Evolutionary conservation across 2,329 filamentous ascomycete species (phyloP).

Genomic region (Penicillium hordei): DNA sequence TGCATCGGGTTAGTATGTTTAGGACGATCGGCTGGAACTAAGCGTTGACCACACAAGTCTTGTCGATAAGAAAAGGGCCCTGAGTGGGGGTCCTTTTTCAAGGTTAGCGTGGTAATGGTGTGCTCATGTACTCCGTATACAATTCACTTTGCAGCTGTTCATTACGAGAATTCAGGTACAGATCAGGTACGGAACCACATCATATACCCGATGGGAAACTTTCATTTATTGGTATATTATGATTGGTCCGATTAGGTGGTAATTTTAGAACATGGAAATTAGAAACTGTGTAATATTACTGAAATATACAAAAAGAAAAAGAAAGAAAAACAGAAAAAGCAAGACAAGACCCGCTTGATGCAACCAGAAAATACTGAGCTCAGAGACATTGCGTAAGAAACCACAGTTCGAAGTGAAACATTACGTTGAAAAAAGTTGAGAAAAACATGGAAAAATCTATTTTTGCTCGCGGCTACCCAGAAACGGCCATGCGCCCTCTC

Average conservation of each 20-base stretch:
- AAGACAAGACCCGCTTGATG: too few species aligned
- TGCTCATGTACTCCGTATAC: neutral
- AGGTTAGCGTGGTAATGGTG: slow-evolving; percentile 2
- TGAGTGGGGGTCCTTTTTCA: neutral
- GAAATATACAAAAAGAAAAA: neutral
- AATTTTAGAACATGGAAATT: neutral
- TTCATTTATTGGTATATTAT: neutral
- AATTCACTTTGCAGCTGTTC: neutral
- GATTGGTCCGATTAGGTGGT: neutral
- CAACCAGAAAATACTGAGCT: too few species aligned
- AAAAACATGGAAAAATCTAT: neutral
- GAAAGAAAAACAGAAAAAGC: neutral
- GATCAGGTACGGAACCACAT: neutral
- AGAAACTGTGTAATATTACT: neutral
- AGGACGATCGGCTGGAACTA: neutral
- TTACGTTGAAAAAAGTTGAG: neutral
- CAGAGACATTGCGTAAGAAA: neutral
- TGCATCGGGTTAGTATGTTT: slow-evolving; percentile 3
- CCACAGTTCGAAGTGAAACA: neutral
- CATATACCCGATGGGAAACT: neutral
- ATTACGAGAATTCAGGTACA: neutral
- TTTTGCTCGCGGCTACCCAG: neutral
- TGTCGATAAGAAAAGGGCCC: neutral
- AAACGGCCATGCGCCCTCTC: neutral
- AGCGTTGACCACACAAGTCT: neutral